phyloP scores from a whole-genome alignment of 169 alveolate genomes.

The Plasmodium chabaudi region DNA sequence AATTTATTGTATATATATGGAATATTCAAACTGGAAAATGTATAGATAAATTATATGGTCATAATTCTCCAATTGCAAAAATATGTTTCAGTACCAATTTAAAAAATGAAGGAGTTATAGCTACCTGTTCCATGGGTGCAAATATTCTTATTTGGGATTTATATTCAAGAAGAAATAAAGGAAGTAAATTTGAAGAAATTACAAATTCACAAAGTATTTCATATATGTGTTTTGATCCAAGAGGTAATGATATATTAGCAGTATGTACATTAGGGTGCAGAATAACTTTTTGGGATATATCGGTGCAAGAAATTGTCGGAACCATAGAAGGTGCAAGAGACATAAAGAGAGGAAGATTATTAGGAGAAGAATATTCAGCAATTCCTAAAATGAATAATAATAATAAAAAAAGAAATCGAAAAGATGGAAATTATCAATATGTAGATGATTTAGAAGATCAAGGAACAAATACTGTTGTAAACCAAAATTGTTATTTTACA shows the following conservation, averaged over 20 bases:
- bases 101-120: slow-evolving; percentile 88
- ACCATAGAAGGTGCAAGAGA: slow-evolving; percentile 91
- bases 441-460: slow-evolving; percentile 43
- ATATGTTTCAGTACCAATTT: slow-evolving; percentile 90
- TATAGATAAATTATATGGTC: slow-evolving; percentile 91
- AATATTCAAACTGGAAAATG: slow-evolving; percentile 84
- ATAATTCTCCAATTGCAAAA: slow-evolving; percentile 93
- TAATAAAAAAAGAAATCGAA: slow-evolving; percentile 1
- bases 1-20: slow-evolving; percentile 87
- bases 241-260: slow-evolving; percentile 93
- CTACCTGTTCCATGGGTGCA: slow-evolving; percentile 97
- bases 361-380: slow-evolving; percentile 84
- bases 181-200: slow-evolving; percentile 92
- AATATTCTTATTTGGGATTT: slow-evolving; percentile 91
- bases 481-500: slow-evolving; percentile 45
- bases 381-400: slow-evolving; percentile 57
- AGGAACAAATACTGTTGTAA: slow-evolving; percentile 35
- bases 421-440: background rate
- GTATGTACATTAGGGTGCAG: slow-evolving; percentile 88
- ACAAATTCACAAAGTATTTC: slow-evolving; percentile 91
- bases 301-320: slow-evolving; percentile 85
- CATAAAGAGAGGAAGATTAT: slow-evolving; percentile 86
- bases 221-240: slow-evolving; percentile 91
- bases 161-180: slow-evolving; percentile 90
- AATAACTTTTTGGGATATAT: slow-evolving; percentile 89